Base-by-base conservation (phyloP, 2,329 filamentous ascomycete species). In the Cercospora zeina region DNA sequence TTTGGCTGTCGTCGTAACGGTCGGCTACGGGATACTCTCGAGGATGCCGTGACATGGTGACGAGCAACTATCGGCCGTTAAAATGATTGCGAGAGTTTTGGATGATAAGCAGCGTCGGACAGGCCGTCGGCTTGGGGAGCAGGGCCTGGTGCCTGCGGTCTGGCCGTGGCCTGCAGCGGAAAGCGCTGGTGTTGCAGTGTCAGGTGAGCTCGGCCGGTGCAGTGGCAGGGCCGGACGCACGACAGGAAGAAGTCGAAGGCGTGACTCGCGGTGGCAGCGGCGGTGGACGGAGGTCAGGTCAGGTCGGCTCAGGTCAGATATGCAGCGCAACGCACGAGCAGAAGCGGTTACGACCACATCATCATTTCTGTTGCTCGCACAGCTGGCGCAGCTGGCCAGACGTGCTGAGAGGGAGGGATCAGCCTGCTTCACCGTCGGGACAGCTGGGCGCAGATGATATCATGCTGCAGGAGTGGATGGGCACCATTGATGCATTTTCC, bases 1-100 rank as follows among this genome's bases (percentile, higher is more conserved):
- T 77, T 72, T 75, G 77, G 68, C 77, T 75, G 64, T 80, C 80
- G 66, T 81, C 79, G 66, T 82, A 81, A 64, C 80, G 75, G 68
- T 81, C 77, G 51, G 68, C 67, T 14, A 67, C 64, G 33, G 68
- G 68, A 51, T 71, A 71, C 9, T 69, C 69, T 37, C 70, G 69
- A 24, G 65, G 65, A 54, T 66, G 68, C 58, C 71, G 69, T 65
- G 71, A 73, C 71, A 73, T 73, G 62, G 36, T 54, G 51, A 56
- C 56, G 39, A 33, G 39, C 27, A 37, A 31, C 56, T 58, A 42
- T 39, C 47, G 33, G 63, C 51, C 39, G 53, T 27, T 51, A 37
- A 34, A 27, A 21, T 60, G 56, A 37, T 24, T 56, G 53, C 50
- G 54, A 27, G 47, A 37, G 50, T 31, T 37, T 49, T 21, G 27